These are phyloP conservation scores for Parasitella parasitica DNA, from an alignment of 371 early-diverging fungal species.

Conservation along the genomic window DNA sequence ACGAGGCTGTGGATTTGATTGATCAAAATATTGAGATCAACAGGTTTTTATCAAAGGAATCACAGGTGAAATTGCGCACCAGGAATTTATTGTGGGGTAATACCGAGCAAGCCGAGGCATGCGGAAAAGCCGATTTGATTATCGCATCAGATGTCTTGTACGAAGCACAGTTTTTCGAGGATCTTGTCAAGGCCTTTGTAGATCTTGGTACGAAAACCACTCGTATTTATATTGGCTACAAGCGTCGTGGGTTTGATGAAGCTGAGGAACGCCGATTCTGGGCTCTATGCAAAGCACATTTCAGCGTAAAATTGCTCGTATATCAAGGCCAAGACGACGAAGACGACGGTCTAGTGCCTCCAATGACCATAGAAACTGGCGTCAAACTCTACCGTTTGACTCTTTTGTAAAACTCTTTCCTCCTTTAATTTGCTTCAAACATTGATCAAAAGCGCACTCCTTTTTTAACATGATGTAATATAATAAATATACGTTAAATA, in stretches of 20 bases:
- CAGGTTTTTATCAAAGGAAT: background rate
- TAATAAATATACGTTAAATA: background rate
- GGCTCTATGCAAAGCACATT: conserved; percentile 30
- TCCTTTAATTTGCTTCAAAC: background rate
- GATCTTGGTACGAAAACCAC: conserved; percentile 43
- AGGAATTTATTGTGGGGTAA: conserved; percentile 39
- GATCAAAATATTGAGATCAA: conserved; percentile 42
- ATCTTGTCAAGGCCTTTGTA: conserved; percentile 48
- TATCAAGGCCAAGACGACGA: conserved; percentile 13
- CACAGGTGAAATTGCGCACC: conserved; percentile 8
- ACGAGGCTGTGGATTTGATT: conserved; percentile 52
- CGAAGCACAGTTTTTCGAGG: conserved; percentile 48
- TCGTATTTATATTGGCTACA: conserved; percentile 60
- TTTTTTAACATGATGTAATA: background rate
- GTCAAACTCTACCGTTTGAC: conserved; percentile 40
- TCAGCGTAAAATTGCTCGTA: conserved; percentile 16
- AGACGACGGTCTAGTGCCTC: conserved; percentile 28
- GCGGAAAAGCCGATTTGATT: conserved; percentile 49
- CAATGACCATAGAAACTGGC: conserved; percentile 22
- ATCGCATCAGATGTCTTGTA: conserved; percentile 66
- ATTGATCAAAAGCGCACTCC: background rate
- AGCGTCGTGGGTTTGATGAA: conserved; percentile 46
- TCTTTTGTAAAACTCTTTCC: background rate
- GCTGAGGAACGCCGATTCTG: conserved; percentile 49
- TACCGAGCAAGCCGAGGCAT: conserved; percentile 12